Base-by-base conservation (phyloP, 768 basidiomycete genomes). In the Trichaptum fuscoviolaceum region DNA sequence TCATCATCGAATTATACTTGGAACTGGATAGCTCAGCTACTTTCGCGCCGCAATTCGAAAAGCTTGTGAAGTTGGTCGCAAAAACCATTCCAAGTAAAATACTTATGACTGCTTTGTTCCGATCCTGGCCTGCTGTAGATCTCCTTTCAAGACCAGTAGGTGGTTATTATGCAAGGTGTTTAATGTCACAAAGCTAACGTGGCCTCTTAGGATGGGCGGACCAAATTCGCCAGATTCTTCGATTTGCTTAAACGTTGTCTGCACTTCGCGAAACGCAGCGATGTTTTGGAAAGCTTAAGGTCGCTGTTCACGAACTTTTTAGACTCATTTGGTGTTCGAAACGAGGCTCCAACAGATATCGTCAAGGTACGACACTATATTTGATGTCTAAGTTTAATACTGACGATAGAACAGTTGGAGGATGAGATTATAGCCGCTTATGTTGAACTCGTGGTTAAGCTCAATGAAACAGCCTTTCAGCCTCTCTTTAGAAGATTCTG, bases 401-500 rank as follows among this genome's bases (percentile, higher is more conserved):
- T 34, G 59, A 61, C 59, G 59, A 25, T 6, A 25, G 25, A 25
- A 23, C 23, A 91, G 89, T 80, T 82, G n/a, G 84, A 88, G 74
- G 70, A 74, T 7, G 74, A 76, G 58, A 78, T 86, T 10, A 85
- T 92, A 66, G 74, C 83, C 1, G 89, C 95, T 0, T 98, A 97
- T 83, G 82, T 89, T 12, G 93, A 96, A 75, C 80, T 98, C 9
- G 92, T 95, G 12, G 86, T 93, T 64, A 98, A 98, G 76, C 81
- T 99, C 64, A 97, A 96, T 72, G 97, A 99, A 71, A 86, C 87
- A 0, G 84, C 90, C 0, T 99, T 99, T 87, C 85, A 87, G 68
- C 95, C 96, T 0, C 79, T 98, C 18, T 96, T 98, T 84, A 87
- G 95, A 65, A 88, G 89, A 64, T 76, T 96, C 66, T 95, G 93